A percentile compares a stretch with the other conserved stretches of the same genome.
These are phyloP conservation scores for Hypomontagnella submonticulosa DNA, from an alignment of 495 filamentous ascomycete species.

Conservation along the genomic window DNA sequence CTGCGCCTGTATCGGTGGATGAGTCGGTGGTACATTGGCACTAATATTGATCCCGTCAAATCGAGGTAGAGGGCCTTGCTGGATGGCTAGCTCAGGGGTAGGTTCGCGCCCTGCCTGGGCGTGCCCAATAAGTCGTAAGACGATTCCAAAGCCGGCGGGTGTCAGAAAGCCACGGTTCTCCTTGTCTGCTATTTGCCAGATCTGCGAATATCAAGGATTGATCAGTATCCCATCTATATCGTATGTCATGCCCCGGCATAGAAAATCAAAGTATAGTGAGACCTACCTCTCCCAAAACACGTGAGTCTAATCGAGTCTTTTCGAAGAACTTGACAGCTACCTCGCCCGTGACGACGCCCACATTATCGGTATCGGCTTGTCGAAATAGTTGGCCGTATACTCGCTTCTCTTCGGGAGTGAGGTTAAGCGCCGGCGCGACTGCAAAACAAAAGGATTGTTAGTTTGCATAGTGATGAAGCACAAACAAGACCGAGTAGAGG, in stretches of 20 bases:
- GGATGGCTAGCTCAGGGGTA: slow-evolving; percentile 73
- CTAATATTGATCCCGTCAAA: slow-evolving; percentile 79
- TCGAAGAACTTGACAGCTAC: slow-evolving; percentile 98
- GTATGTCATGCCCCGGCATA: not conserved
- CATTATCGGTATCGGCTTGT: slow-evolving; percentile 85
- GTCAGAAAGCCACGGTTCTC: slow-evolving; percentile 95
- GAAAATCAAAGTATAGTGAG: not conserved
- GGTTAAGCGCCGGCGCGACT: slow-evolving; percentile 80
- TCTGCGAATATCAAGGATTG: slow-evolving; percentile 62
- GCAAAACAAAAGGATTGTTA: slow-evolving; percentile 20
- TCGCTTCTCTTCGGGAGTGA: slow-evolving; percentile 91
- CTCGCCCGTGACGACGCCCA: slow-evolving; percentile 96
- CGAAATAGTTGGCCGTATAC: slow-evolving; percentile 91
- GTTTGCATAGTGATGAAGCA: not conserved
- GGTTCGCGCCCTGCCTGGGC: slow-evolving; percentile 87
- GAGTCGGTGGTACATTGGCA: slow-evolving; percentile 52
- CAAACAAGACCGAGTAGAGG: not conserved
- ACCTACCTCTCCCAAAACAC: slow-evolving; percentile 87
- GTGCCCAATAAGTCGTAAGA: slow-evolving; percentile 92
- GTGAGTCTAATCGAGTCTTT: slow-evolving; percentile 86
- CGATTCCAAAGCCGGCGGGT: slow-evolving; percentile 88
- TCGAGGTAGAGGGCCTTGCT: slow-evolving; percentile 87
- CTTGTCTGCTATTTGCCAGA: slow-evolving; percentile 98
- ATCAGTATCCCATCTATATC: slow-evolving; percentile 24
- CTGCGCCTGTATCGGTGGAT: slow-evolving; percentile 72